These are phyloP conservation scores for Euphorbia celastroides DNA, from an alignment of 441 rosid species.

Conservation along the genomic window DNA sequence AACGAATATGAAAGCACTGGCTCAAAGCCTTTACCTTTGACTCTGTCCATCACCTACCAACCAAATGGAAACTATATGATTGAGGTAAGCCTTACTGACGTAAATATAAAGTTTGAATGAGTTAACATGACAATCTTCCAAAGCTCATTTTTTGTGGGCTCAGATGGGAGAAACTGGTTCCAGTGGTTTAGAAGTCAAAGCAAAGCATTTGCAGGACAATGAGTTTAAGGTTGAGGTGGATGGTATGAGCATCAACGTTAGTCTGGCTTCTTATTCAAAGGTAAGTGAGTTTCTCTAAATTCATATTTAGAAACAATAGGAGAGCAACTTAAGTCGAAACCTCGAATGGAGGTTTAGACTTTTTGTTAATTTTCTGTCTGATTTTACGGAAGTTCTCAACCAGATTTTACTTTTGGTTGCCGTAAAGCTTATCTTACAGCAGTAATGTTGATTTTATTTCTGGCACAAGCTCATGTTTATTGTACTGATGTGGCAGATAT, in stretches of 20 bases:
- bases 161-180: constrained; percentile 51
- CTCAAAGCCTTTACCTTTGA: constrained; percentile 41
- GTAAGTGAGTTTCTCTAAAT: constrained; percentile 28
- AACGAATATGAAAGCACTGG: constrained; percentile 42
- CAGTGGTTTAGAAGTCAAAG: constrained; percentile 45
- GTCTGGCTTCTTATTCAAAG: constrained; percentile 59
- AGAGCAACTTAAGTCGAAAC: constrained; percentile 4
- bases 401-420: background rate
- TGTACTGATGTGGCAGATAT: background rate
- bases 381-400: background rate
- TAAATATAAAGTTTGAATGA: constrained; percentile 18
- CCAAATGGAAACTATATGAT: constrained; percentile 64
- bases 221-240: constrained; percentile 62
- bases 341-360: background rate
- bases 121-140: constrained; percentile 8
- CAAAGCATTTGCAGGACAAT: constrained; percentile 35
- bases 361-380: background rate
- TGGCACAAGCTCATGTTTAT: background rate
- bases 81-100: constrained; percentile 39
- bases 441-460: background rate
- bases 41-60: constrained; percentile 41
- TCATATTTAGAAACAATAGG: background rate
- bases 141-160: constrained; percentile 6
- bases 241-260: constrained; percentile 47
- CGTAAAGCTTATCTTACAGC: background rate